Conservation (phyloP, 2,329 filamentous ascomycete genomes). For the Fusarium nodosum region DNA sequence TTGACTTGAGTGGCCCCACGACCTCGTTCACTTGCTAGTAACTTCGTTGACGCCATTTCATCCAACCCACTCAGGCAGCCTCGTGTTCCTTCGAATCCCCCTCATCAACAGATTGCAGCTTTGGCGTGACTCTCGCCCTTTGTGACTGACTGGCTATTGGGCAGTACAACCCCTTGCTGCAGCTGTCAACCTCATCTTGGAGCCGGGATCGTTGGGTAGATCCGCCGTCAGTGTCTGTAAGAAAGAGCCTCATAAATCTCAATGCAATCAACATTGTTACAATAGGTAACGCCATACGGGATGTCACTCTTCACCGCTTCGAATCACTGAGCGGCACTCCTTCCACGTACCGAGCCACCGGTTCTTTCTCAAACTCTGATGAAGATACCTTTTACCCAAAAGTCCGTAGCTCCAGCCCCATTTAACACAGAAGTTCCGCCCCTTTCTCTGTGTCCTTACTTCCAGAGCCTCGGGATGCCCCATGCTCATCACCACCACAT, state of each 20-base stretch:
- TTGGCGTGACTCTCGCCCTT: conserved; percentile 23
- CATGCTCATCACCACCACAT: conserved; percentile 26
- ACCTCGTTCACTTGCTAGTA: conserved; percentile 12
- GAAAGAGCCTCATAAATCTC: conserved; percentile 41
- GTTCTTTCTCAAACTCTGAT: conserved; percentile 43
- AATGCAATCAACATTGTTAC: neutral
- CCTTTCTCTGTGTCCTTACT: conserved; percentile 31
- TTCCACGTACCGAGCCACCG: conserved; percentile 41
- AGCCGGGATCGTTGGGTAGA: conserved; percentile 44
- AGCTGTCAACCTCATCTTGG: conserved; percentile 35
- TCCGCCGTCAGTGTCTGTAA: conserved; percentile 45
- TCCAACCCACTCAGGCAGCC: conserved; percentile 10
- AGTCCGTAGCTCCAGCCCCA: conserved; percentile 25
- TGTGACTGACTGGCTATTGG: conserved; percentile 24
- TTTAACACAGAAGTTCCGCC: conserved; percentile 28
- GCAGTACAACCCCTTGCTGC: conserved; percentile 34
- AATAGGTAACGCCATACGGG: neutral
- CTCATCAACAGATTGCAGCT: conserved; percentile 21
- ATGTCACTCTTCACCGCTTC: conserved; percentile 28
- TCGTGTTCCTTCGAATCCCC: conserved; percentile 9
- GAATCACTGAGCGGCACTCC: conserved; percentile 7
- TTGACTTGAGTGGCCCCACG: conserved; percentile 13
- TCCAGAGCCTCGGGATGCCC: conserved; percentile 27
- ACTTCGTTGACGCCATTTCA: conserved; percentile 24
- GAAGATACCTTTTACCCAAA: conserved; percentile 31